A percentile compares a stretch with the other conserved stretches of the same genome.
Conservation (phyloP, 2,329 filamentous ascomycete genomes). For the Cercospora sp. region DNA sequence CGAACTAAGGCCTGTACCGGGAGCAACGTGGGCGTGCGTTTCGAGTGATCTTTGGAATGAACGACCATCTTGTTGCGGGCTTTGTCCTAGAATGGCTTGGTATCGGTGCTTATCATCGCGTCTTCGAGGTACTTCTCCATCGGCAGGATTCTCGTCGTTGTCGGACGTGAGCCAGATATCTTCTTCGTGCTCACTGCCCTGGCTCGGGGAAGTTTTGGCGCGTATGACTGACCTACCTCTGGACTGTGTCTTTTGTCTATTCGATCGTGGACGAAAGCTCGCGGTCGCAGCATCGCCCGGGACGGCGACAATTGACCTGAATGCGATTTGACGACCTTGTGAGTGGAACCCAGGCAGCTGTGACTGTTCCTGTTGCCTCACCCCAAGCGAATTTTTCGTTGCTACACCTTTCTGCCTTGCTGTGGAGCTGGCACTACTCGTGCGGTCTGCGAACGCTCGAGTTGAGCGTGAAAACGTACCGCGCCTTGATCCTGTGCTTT, state of each 20-base stretch:
- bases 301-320: constrained; percentile 9
- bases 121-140: constrained; percentile 9
- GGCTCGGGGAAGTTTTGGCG: neutral
- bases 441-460: constrained; percentile 15
- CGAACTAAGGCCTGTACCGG: constrained; percentile 18
- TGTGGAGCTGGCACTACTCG: constrained; percentile 11
- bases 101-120: neutral
- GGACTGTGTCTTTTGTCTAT: neutral
- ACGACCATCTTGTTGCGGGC: constrained; percentile 1
- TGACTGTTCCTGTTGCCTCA: constrained; percentile 4
- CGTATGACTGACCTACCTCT: neutral
- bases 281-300: constrained; percentile 16
- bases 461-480: neutral
- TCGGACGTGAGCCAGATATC: constrained; percentile 37
- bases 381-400: neutral
- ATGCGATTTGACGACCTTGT: constrained; percentile 22
- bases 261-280: neutral
- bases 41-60: neutral
- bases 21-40: constrained; percentile 14
- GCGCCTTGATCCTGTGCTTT: neutral
- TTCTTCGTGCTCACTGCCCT: constrained; percentile 1
- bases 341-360: constrained; percentile 14
- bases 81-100: neutral
- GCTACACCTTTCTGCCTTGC: neutral
- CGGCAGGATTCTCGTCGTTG: constrained; percentile 17